Conservation (phyloP, 306 rosid genomes). For the Senna siamea region DNA sequence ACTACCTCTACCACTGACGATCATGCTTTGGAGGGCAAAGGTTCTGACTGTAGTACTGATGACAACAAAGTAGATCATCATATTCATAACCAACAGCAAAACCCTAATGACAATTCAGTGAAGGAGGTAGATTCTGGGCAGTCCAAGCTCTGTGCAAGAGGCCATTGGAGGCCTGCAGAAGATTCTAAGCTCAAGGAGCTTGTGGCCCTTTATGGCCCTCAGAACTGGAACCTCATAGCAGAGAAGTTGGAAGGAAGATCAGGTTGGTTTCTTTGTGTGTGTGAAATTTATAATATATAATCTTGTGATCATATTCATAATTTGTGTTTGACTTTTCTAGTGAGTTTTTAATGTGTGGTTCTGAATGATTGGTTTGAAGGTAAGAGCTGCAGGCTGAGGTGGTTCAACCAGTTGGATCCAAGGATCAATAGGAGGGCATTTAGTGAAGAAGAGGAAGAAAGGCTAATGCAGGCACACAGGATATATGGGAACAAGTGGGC, state of each 20-base stretch:
- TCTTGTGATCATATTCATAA: too few species aligned
- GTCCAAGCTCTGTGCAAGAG: conserved; percentile 87
- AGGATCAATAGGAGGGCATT: conserved; percentile 91
- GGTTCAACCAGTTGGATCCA: conserved; percentile 99
- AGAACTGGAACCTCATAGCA: conserved; percentile 97
- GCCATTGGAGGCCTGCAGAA: conserved; percentile 99
- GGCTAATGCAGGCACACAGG: conserved; percentile 95
- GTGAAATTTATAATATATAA: neutral
- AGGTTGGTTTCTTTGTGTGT: conserved; percentile 44
- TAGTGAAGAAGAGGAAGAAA: conserved; percentile 89
- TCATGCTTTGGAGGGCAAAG: conserved; percentile 49
- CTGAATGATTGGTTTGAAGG: too few species aligned
- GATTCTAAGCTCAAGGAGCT: conserved; percentile 94
- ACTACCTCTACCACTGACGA: neutral
- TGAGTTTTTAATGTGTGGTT: neutral
- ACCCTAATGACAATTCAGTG: conserved; percentile 48
- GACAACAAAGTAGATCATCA: conserved; percentile 18
- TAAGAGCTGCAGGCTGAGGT: conserved; percentile 91
- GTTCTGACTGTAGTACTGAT: conserved; percentile 56
- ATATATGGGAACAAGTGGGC: conserved; percentile 99
- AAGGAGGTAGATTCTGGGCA: conserved; percentile 63
- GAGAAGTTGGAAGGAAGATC: conserved; percentile 98
- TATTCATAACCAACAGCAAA: conserved; percentile 11
- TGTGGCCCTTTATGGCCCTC: conserved; percentile 93
- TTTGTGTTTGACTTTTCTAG: too few species aligned